Base-by-base conservation (phyloP, 179 eudicot species). In the Heliamphora pulchella region DNA sequence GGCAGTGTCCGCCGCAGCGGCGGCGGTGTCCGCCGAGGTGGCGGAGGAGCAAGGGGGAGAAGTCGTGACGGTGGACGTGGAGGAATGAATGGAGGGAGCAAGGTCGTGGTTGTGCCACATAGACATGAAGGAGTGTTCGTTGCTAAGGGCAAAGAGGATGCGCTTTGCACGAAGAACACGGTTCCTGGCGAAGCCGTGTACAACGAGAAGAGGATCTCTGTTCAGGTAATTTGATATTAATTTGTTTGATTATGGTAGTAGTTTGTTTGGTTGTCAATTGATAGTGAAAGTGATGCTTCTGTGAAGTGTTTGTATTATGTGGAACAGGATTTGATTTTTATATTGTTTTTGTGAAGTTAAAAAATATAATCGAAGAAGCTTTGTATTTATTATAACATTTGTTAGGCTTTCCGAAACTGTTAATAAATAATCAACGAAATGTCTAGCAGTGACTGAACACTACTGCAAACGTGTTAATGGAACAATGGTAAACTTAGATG, bases 91-190 rank as follows among this genome's bases (percentile, higher is more conserved):
- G 97, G 97, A 5, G 98, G 97, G 1, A 86, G 87, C 43, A 95
- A 85, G 78, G 98, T 95, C 0, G 82, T 90, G 9, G 95, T 95
- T 5, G 94, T 89, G 82, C 93, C 89, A 3, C 98, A 95, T 50
- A 91, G 96, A 76, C 98, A 95, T 17, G 87, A 88, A 54, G 98
- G 97, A 8, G 93, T 95, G 9, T 95, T 95, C 61, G 84, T 95
- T 86, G 97, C 96, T 0, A 92, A 91, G 91, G 98, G 97, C 1
- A 94, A 94, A 76, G 94, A 94, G 55, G 96, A 94, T 87, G 98
- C 95, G 4, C 91, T 94, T 74, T 90, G 91, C 22, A 92, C 98
- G 0, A 92, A 87, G 88, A 94, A 94, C 63, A 64, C 91, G 93
- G 97, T 91, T 8, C 92, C 98, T 70, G 98, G 98, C 1, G 97